Conservation (phyloP, 2,329 filamentous ascomycete genomes). For the Cladosporium velox region DNA sequence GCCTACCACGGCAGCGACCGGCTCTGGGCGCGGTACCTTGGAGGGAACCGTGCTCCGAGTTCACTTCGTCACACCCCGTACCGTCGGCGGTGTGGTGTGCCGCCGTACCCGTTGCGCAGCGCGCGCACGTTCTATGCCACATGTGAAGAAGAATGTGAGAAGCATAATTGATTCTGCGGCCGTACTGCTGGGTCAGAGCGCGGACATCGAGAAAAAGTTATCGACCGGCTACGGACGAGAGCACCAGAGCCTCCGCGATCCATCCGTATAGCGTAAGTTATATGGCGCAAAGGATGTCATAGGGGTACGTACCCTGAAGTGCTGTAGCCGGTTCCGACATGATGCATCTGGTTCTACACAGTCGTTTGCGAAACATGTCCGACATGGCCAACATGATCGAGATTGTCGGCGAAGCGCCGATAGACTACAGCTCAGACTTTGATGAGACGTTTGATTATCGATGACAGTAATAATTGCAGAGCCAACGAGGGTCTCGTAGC, state of each 20-base stretch:
- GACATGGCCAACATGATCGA: neutral
- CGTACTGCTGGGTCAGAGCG: neutral
- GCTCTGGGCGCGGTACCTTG: slow-evolving; percentile 13
- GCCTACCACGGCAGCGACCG: slow-evolving; percentile 13
- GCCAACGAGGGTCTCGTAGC: slow-evolving; percentile 1
- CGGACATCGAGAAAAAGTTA: neutral
- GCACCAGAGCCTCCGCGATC: neutral
- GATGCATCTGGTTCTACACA: neutral
- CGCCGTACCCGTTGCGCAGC: slow-evolving; percentile 15
- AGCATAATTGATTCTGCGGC: neutral
- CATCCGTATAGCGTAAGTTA: neutral
- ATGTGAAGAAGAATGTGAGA: slow-evolving; percentile 7
- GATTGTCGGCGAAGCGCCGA: neutral
- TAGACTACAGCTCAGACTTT: neutral
- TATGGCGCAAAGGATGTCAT: slow-evolving; percentile 1
- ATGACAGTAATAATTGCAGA: neutral
- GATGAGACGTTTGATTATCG: too few relatives aligned
- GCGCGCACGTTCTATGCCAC: neutral
- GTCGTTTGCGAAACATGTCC: slow-evolving; percentile 6
- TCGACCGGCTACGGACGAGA: neutral
- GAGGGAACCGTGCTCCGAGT: slow-evolving; percentile 16
- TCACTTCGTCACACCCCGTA: slow-evolving; percentile 20
- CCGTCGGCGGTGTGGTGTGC: slow-evolving; percentile 17
- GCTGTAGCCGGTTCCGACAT: neutral
- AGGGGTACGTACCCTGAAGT: slow-evolving; percentile 4